phyloP scores from a whole-genome alignment of 306 rosid species.

The Medicago lupulina region DNA sequence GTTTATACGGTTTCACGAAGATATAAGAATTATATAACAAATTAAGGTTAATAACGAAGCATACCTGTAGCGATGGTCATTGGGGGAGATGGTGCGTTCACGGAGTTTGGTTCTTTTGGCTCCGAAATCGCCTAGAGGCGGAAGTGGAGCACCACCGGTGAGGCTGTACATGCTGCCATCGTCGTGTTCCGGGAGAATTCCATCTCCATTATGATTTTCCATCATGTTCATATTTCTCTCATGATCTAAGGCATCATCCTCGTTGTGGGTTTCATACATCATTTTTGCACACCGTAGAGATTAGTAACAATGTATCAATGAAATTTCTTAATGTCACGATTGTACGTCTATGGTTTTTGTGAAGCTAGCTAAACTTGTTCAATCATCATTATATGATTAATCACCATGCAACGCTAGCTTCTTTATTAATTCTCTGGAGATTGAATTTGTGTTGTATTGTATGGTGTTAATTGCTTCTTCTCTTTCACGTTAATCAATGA shows the following conservation, averaged over 20 bases:
- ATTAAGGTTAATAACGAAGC: neutral
- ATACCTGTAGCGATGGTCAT: slow-evolving; percentile 53
- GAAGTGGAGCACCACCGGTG: slow-evolving; percentile 48
- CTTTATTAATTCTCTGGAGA: too few relatives aligned
- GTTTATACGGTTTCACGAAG: neutral
- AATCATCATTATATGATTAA: neutral
- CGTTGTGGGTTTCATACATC: neutral
- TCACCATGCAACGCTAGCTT: neutral
- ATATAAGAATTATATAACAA: neutral
- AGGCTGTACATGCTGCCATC: slow-evolving; percentile 68
- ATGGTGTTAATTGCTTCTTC: neutral
- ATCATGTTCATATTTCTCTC: neutral
- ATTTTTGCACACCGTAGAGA: neutral
- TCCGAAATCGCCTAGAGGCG: slow-evolving; percentile 58
- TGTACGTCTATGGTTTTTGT: neutral
- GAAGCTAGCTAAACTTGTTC: neutral
- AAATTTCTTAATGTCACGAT: neutral
- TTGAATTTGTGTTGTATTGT: neutral
- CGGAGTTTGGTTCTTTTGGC: slow-evolving; percentile 43
- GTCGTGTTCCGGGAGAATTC: neutral
- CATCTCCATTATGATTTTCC: neutral
- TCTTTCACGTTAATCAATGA: neutral
- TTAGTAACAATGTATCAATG: neutral
- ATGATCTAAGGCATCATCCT: neutral
- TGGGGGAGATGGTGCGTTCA: slow-evolving; percentile 52